Evolutionary conservation across 306 rosid genomes (phyloP).

Genomic region (Vachellia pachyceras): DNA sequence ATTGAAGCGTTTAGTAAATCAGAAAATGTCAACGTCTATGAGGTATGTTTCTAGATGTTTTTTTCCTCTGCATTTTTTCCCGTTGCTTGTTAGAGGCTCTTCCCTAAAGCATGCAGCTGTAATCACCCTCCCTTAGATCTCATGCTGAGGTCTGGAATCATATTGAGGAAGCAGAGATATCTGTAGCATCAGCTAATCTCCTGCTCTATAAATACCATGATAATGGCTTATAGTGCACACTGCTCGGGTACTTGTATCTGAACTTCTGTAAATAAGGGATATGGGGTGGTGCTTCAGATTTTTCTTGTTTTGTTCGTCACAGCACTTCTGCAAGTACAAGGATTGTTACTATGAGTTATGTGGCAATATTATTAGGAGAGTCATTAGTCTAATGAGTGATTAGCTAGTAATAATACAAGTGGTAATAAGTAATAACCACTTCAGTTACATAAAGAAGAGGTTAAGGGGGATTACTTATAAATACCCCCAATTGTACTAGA

Average conservation of each 20-base stretch:
- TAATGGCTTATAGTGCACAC: not conserved
- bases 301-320: not conserved
- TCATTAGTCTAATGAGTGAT: too few relatives aligned
- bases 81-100: not conserved
- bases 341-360: too few relatives aligned
- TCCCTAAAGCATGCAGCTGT: conserved; percentile 2
- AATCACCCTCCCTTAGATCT: not conserved
- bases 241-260: not conserved
- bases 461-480: too few relatives aligned
- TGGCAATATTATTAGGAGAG: too few relatives aligned
- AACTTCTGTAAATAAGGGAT: conserved; percentile 20
- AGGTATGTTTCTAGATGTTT: conserved; percentile 55
- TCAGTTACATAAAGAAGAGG: too few relatives aligned
- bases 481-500: too few relatives aligned
- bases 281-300: not conserved
- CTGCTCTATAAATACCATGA: not conserved
- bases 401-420: too few relatives aligned
- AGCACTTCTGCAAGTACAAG: not conserved
- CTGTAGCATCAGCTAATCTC: not conserved
- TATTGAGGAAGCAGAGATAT: not conserved
- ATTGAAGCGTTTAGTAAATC: conserved; percentile 60
- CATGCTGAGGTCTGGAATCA: conserved; percentile 8
- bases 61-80: conserved; percentile 36
- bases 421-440: too few relatives aligned
- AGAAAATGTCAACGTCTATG: conserved; percentile 56